Conservation (phyloP, 2,329 filamentous ascomycete species). For the Fonsecaea multimorphosa region DNA sequence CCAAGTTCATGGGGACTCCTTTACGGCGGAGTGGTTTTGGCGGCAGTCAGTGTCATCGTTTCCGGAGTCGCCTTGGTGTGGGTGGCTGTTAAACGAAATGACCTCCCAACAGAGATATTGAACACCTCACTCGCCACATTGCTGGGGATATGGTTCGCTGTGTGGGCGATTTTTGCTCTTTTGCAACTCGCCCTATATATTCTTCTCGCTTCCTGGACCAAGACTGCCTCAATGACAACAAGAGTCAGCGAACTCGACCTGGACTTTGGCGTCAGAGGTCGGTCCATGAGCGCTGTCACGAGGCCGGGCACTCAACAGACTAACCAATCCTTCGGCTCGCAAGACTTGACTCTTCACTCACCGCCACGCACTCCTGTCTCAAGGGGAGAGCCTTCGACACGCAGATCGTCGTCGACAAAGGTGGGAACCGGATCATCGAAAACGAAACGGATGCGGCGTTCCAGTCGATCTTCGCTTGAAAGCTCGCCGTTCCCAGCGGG, state of each 20-base stretch:
- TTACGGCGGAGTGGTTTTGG: slow-evolving; percentile 18
- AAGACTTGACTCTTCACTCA: slow-evolving; percentile 37
- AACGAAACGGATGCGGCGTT: slow-evolving; percentile 33
- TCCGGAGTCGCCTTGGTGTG: slow-evolving; percentile 37
- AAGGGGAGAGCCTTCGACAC: slow-evolving; percentile 22
- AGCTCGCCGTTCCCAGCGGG: slow-evolving; percentile 30
- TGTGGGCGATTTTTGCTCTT: slow-evolving; percentile 31
- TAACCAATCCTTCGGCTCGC: slow-evolving; percentile 35
- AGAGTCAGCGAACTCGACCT: slow-evolving; percentile 28
- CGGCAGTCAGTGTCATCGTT: slow-evolving; percentile 24
- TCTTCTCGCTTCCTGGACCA: slow-evolving; percentile 33
- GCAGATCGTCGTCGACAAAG: slow-evolving; percentile 35
- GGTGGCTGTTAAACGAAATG: slow-evolving; percentile 26
- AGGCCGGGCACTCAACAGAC: slow-evolving; percentile 29
- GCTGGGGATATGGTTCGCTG: slow-evolving; percentile 34
- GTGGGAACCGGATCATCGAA: slow-evolving; percentile 29
- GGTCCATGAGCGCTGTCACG: slow-evolving; percentile 20
- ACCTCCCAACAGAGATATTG: slow-evolving; percentile 29
- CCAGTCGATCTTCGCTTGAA: slow-evolving; percentile 38
- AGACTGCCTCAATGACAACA: slow-evolving; percentile 28
- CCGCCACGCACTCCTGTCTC: slow-evolving; percentile 38
- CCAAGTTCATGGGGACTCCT: slow-evolving; percentile 28
- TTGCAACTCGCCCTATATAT: slow-evolving; percentile 31
- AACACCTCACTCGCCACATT: slow-evolving; percentile 21
- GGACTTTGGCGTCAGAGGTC: slow-evolving; percentile 33